Base-by-base conservation (phyloP, 169 alveolate genomes). In the Plasmodium inui region DNA sequence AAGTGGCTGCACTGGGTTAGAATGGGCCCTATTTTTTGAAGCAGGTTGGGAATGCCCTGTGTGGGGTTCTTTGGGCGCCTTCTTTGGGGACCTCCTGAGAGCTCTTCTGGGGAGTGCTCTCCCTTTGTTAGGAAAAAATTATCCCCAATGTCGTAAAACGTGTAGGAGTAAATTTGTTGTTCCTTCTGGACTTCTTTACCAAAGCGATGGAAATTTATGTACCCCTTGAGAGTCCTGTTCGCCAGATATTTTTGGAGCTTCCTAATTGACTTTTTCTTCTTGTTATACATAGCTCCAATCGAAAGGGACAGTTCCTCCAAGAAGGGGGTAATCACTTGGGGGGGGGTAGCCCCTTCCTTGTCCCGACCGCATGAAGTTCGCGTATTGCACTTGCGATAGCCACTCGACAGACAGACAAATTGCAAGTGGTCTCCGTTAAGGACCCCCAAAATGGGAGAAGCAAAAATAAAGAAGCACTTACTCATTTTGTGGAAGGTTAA, bases 381-480 rank as follows among this genome's bases (percentile, higher is more conserved):
- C 4, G 41, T 28, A 67, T n/a, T 26, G 19, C 12, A 6, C 37
- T 8, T 6, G 6, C 9, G 76, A 5, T 0, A 6, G 4, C 1
- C 61, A 50, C 9, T 50, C 61, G 61, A 2, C 0, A 67, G 76
- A 67, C 76, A 67, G n/a, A 67, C 37, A 67, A 67, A 0, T 67
- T 67, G 41, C 39, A 0, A 26, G 14, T 86, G 39, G 14, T 70
- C n/a, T 14, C 67, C 61, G 55, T 86, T 86, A 41, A 86, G 39
- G 81, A 74, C 9, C 6, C 71, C 67, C 67, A 86, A 50, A 53
- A 73, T n/a, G 30, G 93, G 93, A 6, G 78, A 73, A 28, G 55
- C 67, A 55, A 86, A 86, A 74, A 86, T 14, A 86, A 32, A 86
- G 80, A 86, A 86, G 46, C 82, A 76, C 41, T 86, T 53, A 76